Base-by-base conservation (phyloP, 2,329 filamentous ascomycete species). In the Rhynchosporium secalis region DNA sequence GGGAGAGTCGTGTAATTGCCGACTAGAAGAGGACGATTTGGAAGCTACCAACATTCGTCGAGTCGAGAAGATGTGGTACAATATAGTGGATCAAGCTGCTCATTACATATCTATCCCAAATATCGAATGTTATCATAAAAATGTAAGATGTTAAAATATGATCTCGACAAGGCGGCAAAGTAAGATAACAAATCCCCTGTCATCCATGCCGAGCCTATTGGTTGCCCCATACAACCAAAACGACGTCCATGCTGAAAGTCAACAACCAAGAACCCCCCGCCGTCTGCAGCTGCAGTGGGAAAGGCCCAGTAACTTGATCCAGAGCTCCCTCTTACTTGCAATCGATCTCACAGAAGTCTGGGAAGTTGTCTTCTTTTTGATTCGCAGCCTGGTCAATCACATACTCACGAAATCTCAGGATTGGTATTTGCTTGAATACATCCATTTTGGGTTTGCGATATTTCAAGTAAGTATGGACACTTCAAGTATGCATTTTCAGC, bases 171-270 rank as follows among this genome's bases (percentile, higher is more conserved):
- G 9, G 33, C 5, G 9, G 9, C 9, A 10, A 6, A 36, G 33
- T 36, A 36, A 36, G 1, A 10, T 5, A 36, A 6, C 6, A 36
- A 5, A 5, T 36, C 33, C 33, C 33, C 33, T 36, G 33, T 36
- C 9, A 5, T 10, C 33, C 9, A 5, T 5, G 6, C 33, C 33
- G 33, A 36, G 31, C 51, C 51, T 40, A 54, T 54, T 54, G 65
- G 58, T 60, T 60, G 58, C 58, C 20, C 20, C 48, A 36, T 54
- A 48, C 58, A 47, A 60, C 56, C 36, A 54, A 38, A 58, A 20
- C 26, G 36, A 54, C 29, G 9, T 36, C 41, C 40, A 36, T 46
- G 47, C 47, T 28, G 49, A 60, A 45, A 29, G 43, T 60, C 58
- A 47, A 47, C 58, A 36, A 60, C 58, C 57, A 59, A 45, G 47